Evolutionary conservation across 805 yeast genomes (phyloP).

Genomic region (Nadsonia fulvescens): DNA sequence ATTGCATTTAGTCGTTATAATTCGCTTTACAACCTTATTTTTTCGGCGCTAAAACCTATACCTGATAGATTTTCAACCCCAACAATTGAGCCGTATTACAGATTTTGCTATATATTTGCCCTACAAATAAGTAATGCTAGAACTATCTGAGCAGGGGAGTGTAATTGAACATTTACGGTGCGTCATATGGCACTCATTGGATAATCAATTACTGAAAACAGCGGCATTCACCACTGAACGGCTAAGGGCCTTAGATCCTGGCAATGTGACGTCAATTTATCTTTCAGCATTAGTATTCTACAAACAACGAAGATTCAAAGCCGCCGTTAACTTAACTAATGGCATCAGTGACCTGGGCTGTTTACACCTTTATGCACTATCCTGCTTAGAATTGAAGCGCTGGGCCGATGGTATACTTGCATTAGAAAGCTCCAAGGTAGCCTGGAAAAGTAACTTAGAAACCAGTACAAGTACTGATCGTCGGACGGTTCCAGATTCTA

Average conservation of each 20-base stretch:
- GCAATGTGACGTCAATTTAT: conserved; percentile 42
- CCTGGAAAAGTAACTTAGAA: conserved; percentile 5
- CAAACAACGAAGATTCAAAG: conserved; percentile 38
- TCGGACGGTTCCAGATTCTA: conserved; percentile 38
- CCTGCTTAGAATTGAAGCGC: conserved; percentile 37
- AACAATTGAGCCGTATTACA: no score
- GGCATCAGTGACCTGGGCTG: conserved; percentile 51
- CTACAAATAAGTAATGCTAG: no score
- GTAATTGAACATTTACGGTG: conserved; percentile 18
- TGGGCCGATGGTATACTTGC: conserved; percentile 46
- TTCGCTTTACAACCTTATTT: no score
- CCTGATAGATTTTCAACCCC: no score
- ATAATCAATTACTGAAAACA: conserved; percentile 45
- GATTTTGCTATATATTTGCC: no score
- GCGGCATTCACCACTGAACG: conserved; percentile 84
- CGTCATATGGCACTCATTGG: conserved; percentile 52
- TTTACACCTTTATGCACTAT: conserved; percentile 51
- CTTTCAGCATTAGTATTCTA: conserved; percentile 51
- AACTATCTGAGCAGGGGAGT: no score
- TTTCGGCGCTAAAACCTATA: no score
- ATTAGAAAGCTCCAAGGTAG: conserved; percentile 15
- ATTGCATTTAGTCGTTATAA: no score
- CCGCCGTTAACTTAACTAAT: conserved; percentile 35
- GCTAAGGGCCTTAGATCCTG: conserved; percentile 42
- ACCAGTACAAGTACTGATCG: conserved; percentile 8